These are phyloP conservation scores for Dinochytrium kinnereticum DNA, from an alignment of 371 early-diverging fungal genomes.

Conservation along the genomic window DNA sequence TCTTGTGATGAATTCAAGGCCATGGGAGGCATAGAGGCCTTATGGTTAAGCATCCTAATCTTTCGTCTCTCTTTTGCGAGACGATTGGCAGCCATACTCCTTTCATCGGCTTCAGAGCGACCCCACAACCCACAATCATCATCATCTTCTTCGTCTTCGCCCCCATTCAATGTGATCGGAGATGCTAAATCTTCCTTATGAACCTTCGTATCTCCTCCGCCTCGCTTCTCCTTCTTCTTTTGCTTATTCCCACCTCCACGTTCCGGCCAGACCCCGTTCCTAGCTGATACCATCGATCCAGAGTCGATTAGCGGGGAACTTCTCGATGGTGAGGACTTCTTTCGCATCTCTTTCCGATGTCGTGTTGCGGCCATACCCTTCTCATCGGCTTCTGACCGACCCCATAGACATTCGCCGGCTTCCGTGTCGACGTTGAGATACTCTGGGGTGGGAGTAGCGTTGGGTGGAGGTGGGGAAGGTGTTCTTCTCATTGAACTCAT, in stretches of 20 bases:
- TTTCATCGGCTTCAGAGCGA: not conserved
- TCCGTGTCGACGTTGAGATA: no score
- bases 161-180: no score
- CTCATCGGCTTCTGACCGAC: not conserved
- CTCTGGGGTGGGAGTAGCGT: no score
- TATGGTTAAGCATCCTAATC: not conserved
- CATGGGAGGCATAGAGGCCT: not conserved
- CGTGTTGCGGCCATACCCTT: not conserved
- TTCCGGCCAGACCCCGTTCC: not conserved
- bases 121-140: slow-evolving; percentile 1
- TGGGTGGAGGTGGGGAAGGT: no score
- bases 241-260: not conserved
- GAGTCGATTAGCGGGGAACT: not conserved
- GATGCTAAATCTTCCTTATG: no score
- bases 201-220: not conserved
- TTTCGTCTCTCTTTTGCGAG: not conserved
- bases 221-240: not conserved
- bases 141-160: not conserved
- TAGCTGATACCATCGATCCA: no score
- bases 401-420: not conserved
- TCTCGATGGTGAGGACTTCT: not conserved
- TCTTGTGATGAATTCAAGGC: no score
- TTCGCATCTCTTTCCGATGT: not conserved
- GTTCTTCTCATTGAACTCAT: no score
- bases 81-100: not conserved